Percentiles rank a stretch among this genome's conserved stretches.
These are phyloP conservation scores for Lasiodiplodia theobromae DNA, from an alignment of 2,329 filamentous ascomycete genomes.

Conservation along the genomic window DNA sequence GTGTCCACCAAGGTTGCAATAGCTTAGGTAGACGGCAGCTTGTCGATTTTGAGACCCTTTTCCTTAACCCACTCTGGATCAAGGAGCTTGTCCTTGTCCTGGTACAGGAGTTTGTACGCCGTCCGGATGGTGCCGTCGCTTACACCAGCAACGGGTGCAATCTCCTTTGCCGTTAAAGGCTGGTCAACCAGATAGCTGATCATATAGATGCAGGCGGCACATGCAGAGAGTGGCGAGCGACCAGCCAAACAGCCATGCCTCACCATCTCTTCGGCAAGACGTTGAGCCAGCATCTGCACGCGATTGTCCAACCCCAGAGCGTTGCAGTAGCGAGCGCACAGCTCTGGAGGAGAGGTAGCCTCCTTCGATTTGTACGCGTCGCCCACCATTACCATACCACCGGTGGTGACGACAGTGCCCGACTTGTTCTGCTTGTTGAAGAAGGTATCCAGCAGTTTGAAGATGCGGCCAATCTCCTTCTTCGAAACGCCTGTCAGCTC, in stretches of 20 bases:
- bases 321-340: conserved; percentile 90
- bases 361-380: conserved; percentile 74
- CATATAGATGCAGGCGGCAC: conserved; percentile 97
- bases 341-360: conserved; percentile 80
- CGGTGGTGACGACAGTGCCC: conserved; percentile 31
- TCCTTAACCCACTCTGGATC: conserved; percentile 73
- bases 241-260: conserved; percentile 83
- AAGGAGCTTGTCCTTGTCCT: conserved; percentile 70
- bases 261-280: conserved; percentile 79
- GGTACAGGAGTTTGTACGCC: conserved; percentile 88
- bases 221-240: conserved; percentile 90
- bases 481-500: conserved; percentile 92
- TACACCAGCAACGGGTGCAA: conserved; percentile 83
- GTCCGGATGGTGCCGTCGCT: conserved; percentile 97
- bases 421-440: conserved; percentile 68
- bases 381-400: conserved; percentile 56
- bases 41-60: conserved; percentile 26
- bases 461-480: conserved; percentile 96
- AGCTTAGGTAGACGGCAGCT: conserved; percentile 17
- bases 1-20: neutral
- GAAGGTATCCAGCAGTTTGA: conserved; percentile 91
- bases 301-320: conserved; percentile 77
- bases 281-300: conserved; percentile 80
- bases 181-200: conserved; percentile 86
- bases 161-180: conserved; percentile 81